Evolutionary conservation across 805 yeast genomes (phyloP).

Genomic region (Candida andamanensis): DNA sequence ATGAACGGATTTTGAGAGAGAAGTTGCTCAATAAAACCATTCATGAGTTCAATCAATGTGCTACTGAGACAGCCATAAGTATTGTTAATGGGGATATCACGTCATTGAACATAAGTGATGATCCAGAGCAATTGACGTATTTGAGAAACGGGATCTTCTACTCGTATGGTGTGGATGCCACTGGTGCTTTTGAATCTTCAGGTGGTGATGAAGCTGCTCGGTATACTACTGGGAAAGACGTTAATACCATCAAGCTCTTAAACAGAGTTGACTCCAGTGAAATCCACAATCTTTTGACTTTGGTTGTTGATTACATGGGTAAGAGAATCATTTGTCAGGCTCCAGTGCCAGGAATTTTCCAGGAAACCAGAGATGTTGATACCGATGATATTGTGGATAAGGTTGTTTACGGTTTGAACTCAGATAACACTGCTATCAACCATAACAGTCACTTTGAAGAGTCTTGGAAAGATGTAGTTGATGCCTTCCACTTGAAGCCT

Average conservation of each 20-base stretch:
- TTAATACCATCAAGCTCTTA: constrained; percentile 63
- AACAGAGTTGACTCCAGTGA: constrained; percentile 54
- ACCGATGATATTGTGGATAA: constrained; percentile 39
- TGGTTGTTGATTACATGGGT: constrained; percentile 89
- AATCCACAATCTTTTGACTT: constrained; percentile 67
- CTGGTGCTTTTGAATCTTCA: constrained; percentile 55
- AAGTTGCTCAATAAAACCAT: constrained; percentile 64
- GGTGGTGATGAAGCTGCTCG: constrained; percentile 89
- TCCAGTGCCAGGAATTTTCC: constrained; percentile 89
- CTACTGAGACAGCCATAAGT: constrained; percentile 74
- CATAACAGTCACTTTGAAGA: constrained; percentile 50
- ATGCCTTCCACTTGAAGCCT: constrained; percentile 70
- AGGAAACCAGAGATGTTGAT: constrained; percentile 35
- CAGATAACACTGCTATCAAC: constrained; percentile 48
- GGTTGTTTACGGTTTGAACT: constrained; percentile 73
- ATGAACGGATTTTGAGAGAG: constrained; percentile 72
- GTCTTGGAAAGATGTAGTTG: constrained; percentile 57
- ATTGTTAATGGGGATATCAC: constrained; percentile 67
- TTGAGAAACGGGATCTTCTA: constrained; percentile 83
- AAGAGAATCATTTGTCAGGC: constrained; percentile 86
- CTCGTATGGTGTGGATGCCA: constrained; percentile 63
- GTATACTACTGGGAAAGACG: constrained; percentile 72
- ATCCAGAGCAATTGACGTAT: constrained; percentile 56
- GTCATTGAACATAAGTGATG: constrained; percentile 79
- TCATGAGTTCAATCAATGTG: constrained; percentile 70